phyloP scores from a whole-genome alignment of 345 rosid genomes.

The Salix brachista region DNA sequence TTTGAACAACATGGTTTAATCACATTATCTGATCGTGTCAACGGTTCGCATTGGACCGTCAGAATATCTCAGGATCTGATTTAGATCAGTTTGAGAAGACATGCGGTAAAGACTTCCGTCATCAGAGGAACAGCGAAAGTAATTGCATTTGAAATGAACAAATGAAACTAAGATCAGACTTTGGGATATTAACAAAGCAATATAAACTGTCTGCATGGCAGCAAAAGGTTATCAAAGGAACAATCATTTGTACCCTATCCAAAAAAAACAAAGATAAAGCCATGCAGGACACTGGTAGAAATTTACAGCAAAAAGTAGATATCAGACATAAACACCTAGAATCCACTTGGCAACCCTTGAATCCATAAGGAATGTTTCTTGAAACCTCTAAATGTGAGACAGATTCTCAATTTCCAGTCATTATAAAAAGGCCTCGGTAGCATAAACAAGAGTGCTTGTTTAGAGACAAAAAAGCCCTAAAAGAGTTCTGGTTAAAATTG shows the following conservation, averaged over 20 bases:
- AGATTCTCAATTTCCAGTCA: background rate
- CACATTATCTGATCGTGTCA: background rate
- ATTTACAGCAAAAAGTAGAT: background rate
- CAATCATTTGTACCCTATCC: background rate
- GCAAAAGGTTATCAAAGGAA: background rate
- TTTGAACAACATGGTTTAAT: background rate
- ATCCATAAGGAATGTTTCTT: background rate
- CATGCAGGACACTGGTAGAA: background rate
- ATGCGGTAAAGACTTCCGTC: background rate
- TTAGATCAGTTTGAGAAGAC: too few species aligned
- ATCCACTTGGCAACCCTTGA: background rate
- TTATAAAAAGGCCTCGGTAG: background rate
- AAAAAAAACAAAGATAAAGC: background rate
- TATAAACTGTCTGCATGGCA: background rate
- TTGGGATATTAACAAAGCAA: background rate
- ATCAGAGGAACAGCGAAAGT: background rate
- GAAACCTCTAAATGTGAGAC: background rate
- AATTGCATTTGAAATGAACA: background rate
- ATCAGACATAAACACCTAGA: background rate
- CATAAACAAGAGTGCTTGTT: background rate
- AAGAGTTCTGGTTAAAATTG: background rate
- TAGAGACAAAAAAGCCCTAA: background rate
- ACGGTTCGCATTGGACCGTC: too few species aligned
- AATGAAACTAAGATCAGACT: background rate
- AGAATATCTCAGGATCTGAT: too few species aligned